Evolutionary conservation across 2,329 filamentous ascomycete genomes (phyloP).

Genomic region (Cadophora luteo-olivacea): DNA sequence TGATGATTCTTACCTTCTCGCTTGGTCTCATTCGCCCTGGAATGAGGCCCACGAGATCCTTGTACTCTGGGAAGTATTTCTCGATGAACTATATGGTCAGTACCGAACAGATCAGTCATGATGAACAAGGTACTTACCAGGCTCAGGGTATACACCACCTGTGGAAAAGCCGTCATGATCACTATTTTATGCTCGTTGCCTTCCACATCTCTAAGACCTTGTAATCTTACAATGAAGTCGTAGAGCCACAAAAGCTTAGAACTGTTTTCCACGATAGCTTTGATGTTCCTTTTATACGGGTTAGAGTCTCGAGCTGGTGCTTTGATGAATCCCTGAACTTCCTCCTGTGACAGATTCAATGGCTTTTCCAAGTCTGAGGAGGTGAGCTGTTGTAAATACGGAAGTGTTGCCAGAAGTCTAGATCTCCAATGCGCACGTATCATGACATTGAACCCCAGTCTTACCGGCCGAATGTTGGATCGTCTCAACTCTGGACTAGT

Average conservation of each 20-base stretch:
- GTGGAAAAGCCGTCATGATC: conserved; percentile 31
- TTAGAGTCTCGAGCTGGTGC: neutral
- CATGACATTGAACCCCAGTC: conserved; percentile 22
- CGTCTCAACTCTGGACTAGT: conserved; percentile 18
- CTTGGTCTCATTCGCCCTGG: conserved; percentile 16
- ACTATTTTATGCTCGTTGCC: conserved; percentile 29
- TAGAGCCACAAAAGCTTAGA: conserved; percentile 34
- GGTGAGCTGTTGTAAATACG: conserved; percentile 24
- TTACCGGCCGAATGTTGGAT: neutral
- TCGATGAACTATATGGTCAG: conserved; percentile 24
- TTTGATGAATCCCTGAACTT: neutral
- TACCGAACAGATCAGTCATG: neutral
- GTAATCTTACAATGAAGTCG: conserved; percentile 24
- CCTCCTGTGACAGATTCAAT: conserved; percentile 24
- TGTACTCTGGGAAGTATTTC: conserved; percentile 21
- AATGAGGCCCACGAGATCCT: conserved; percentile 21
- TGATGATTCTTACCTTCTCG: conserved; percentile 18
- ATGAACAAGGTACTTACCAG: conserved; percentile 18
- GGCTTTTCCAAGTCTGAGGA: neutral
- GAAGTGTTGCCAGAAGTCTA: conserved; percentile 31
- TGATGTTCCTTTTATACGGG: conserved; percentile 23
- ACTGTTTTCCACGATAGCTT: conserved; percentile 27
- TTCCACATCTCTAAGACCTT: conserved; percentile 2
- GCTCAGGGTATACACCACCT: conserved; percentile 29
- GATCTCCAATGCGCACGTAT: conserved; percentile 19